These are phyloP conservation scores for Mortierella sp. DNA, from an alignment of 371 early-diverging fungal genomes.

Conservation along the genomic window DNA sequence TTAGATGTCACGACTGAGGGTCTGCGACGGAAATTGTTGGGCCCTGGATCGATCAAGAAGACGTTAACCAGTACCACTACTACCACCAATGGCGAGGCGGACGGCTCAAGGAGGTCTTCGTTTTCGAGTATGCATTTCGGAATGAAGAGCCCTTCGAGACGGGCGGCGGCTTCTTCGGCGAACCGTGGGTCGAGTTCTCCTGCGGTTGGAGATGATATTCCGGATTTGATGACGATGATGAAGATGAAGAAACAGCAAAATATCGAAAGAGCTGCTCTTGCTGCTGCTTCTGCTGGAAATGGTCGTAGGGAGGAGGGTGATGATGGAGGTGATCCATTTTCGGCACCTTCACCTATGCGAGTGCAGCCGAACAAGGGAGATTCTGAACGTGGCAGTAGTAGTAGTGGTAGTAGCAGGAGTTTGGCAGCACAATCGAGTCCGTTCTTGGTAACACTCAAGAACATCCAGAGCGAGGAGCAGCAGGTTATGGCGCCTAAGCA, in stretches of 20 bases:
- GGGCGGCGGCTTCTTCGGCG: not conserved
- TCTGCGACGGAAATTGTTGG: slow-evolving; percentile 31
- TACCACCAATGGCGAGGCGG: not conserved
- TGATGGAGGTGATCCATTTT: not conserved
- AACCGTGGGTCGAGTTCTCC: not conserved
- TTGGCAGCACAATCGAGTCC: not conserved
- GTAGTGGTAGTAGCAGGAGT: not conserved
- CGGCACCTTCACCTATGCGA: not conserved
- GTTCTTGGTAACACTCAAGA: slow-evolving; percentile 14
- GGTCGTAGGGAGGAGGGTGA: not conserved
- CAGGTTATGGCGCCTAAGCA: not conserved
- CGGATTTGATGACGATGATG: slow-evolving; percentile 29
- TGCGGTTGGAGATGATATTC: slow-evolving; percentile 1
- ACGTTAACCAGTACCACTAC: not conserved
- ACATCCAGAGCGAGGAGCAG: slow-evolving; percentile 5
- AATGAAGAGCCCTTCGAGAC: slow-evolving; percentile 16
- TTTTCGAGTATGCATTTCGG: slow-evolving; percentile 17
- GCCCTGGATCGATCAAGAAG: slow-evolving; percentile 37
- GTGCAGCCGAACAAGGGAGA: not conserved
- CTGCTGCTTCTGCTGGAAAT: not conserved
- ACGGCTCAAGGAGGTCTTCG: not conserved
- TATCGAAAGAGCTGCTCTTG: not conserved
- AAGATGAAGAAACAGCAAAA: slow-evolving; percentile 20
- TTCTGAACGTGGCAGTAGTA: not conserved
- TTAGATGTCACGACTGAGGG: slow-evolving; percentile 46